Evolutionary conservation across 495 filamentous ascomycete genomes (phyloP).

Genomic region (Daldinia childiae): DNA sequence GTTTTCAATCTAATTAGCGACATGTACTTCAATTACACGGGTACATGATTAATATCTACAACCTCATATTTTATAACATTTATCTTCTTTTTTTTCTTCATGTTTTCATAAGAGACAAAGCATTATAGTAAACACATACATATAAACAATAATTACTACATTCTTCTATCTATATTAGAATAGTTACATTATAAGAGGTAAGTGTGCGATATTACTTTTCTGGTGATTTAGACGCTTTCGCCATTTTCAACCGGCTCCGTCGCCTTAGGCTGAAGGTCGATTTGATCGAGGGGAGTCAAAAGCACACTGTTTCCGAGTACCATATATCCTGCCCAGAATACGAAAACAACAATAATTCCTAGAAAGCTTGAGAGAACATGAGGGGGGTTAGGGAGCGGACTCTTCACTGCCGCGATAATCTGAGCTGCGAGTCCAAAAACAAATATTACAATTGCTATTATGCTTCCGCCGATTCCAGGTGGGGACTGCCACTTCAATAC

Average conservation of each 20-base stretch:
- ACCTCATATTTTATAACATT: neutral
- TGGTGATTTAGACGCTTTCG: neutral
- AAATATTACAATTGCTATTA: constrained; percentile 36
- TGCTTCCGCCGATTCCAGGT: constrained; percentile 30
- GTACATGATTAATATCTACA: neutral
- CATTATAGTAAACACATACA: neutral
- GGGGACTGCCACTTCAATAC: constrained; percentile 38
- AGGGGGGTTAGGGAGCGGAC: constrained; percentile 32
- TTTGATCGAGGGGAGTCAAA: constrained; percentile 33
- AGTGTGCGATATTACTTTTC: neutral
- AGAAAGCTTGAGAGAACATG: constrained; percentile 31
- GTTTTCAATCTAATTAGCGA: neutral
- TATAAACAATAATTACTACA: neutral
- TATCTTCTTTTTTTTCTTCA: neutral
- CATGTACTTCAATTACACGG: neutral
- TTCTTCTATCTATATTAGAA: neutral
- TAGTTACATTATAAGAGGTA: neutral
- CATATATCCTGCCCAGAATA: constrained; percentile 40
- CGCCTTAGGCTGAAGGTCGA: constrained; percentile 30
- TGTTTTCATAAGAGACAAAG: neutral
- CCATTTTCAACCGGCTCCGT: constrained; percentile 23
- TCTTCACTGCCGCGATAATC: constrained; percentile 29
- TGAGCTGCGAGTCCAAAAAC: constrained; percentile 39
- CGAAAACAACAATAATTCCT: constrained; percentile 34
- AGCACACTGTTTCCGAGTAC: constrained; percentile 15